These are phyloP conservation scores for Pyrenophora teres DNA, from an alignment of 2,329 filamentous ascomycete species.

Conservation along the genomic window DNA sequence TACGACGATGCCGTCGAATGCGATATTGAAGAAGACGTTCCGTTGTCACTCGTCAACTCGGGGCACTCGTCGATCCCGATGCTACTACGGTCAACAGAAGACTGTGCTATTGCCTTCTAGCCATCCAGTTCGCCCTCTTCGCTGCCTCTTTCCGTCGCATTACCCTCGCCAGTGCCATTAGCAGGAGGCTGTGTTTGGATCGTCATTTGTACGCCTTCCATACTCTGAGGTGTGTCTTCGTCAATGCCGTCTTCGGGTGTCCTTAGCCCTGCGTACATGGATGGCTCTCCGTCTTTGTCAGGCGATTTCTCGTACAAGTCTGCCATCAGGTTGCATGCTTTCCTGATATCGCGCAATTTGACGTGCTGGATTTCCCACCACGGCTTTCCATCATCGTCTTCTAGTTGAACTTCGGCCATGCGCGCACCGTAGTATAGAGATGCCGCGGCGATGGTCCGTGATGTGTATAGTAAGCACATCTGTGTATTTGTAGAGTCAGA, in stretches of 20 bases:
- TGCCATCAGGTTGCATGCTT: conserved; percentile 76
- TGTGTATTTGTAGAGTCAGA: conserved; percentile 88
- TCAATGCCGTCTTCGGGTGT: conserved; percentile 46
- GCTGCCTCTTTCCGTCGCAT: conserved; percentile 40
- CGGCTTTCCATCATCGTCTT: conserved; percentile 71
- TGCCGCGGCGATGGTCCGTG: conserved; percentile 80
- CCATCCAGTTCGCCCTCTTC: conserved; percentile 57
- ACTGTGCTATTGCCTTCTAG: conserved; percentile 24
- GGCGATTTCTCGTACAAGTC: conserved; percentile 54
- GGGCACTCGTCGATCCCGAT: background rate
- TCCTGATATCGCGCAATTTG: conserved; percentile 69
- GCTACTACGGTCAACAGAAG: too few species aligned
- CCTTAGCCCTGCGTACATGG: conserved; percentile 54
- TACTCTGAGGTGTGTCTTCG: conserved; percentile 36
- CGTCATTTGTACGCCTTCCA: conserved; percentile 31
- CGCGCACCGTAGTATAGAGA: conserved; percentile 86
- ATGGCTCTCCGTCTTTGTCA: conserved; percentile 47
- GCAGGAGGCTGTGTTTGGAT: conserved; percentile 25
- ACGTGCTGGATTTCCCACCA: conserved; percentile 88
- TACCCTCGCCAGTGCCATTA: conserved; percentile 26
- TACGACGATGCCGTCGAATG: background rate
- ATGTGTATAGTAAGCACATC: conserved; percentile 78
- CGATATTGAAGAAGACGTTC: background rate
- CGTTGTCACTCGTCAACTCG: background rate
- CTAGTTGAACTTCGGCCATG: conserved; percentile 72